phyloP scores from a whole-genome alignment of 108 stramenopile genomes.

The Nannochloropsis salina region DNA sequence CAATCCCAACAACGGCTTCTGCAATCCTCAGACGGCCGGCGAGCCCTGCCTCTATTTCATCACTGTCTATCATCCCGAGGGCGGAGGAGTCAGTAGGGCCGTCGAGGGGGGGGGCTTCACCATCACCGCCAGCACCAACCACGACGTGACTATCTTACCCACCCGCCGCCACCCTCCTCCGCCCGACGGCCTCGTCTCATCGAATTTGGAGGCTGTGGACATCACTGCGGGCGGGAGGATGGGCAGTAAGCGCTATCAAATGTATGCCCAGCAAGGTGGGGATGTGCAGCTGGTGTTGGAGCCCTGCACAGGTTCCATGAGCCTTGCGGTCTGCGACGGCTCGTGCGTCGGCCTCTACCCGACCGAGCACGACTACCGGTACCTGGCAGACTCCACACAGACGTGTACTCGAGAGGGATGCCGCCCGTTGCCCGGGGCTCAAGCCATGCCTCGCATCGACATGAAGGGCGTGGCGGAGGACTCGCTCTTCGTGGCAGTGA shows the following conservation, averaged over 20 bases:
- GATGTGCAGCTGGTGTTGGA: slow-evolving; percentile 9
- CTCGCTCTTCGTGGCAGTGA: slow-evolving; percentile 5
- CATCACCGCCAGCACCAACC: background rate
- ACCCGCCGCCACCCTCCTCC: background rate
- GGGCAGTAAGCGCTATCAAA: slow-evolving; percentile 13
- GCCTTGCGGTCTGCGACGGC: background rate
- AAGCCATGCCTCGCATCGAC: background rate
- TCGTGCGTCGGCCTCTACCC: background rate
- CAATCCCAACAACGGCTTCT: slow-evolving; percentile 3
- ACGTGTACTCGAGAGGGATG: background rate
- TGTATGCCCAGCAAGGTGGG: background rate
- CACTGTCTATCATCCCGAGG: background rate
- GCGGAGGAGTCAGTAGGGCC: background rate
- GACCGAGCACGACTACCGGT: background rate
- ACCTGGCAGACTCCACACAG: background rate
- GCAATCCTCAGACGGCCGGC: slow-evolving; percentile 10
- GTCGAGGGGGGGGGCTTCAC: background rate
- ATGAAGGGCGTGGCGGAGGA: background rate
- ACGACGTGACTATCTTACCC: background rate
- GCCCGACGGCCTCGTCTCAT: background rate
- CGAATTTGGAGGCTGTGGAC: background rate
- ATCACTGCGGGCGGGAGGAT: background rate
- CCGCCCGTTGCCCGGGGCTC: background rate
- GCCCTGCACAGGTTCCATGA: background rate
- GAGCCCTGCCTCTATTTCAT: background rate